Percentiles rank a stretch among this genome's conserved stretches.
Conservation (phyloP, 2,329 filamentous ascomycete species). For the Ophiostoma himal-ulmi region DNA sequence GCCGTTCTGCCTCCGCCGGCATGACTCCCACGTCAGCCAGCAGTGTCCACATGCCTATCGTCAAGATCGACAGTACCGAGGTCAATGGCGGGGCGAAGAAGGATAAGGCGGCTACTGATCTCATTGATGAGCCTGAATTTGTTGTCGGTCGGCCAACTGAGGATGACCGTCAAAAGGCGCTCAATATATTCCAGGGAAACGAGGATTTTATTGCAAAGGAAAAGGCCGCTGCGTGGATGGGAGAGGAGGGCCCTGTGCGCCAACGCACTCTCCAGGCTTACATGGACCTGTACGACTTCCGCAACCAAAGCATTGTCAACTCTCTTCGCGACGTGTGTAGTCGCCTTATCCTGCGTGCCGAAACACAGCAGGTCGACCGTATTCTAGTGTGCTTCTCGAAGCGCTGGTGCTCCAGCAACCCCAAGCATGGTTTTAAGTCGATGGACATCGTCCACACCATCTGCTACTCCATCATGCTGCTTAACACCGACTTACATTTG, state of each 20-base stretch:
- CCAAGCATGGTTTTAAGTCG: slow-evolving; percentile 86
- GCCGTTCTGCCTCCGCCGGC: slow-evolving; percentile 33
- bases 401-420: slow-evolving; percentile 90
- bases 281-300: slow-evolving; percentile 88
- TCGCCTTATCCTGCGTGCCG: slow-evolving; percentile 75
- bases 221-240: slow-evolving; percentile 81
- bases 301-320: slow-evolving; percentile 69
- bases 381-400: slow-evolving; percentile 84
- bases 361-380: slow-evolving; percentile 94
- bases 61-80: slow-evolving; percentile 38
- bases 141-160: slow-evolving; percentile 55
- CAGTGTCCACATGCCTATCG: slow-evolving; percentile 34
- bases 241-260: slow-evolving; percentile 60
- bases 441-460: slow-evolving; percentile 93
- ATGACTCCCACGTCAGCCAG: slow-evolving; percentile 31
- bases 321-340: slow-evolving; percentile 76
- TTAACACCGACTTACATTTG: slow-evolving; percentile 93
- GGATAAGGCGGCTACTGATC: slow-evolving; percentile 30
- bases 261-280: slow-evolving; percentile 65
- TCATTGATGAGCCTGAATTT: slow-evolving; percentile 54
- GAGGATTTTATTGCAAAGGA: slow-evolving; percentile 75
- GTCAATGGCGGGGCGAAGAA: background rate
- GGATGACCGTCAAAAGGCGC: slow-evolving; percentile 70
- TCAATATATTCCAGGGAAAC: slow-evolving; percentile 75
- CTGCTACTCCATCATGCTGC: slow-evolving; percentile 87